phyloP scores from a whole-genome alignment of 2,329 filamentous ascomycete species.

The Stachybotrys chlorohalonatus region DNA sequence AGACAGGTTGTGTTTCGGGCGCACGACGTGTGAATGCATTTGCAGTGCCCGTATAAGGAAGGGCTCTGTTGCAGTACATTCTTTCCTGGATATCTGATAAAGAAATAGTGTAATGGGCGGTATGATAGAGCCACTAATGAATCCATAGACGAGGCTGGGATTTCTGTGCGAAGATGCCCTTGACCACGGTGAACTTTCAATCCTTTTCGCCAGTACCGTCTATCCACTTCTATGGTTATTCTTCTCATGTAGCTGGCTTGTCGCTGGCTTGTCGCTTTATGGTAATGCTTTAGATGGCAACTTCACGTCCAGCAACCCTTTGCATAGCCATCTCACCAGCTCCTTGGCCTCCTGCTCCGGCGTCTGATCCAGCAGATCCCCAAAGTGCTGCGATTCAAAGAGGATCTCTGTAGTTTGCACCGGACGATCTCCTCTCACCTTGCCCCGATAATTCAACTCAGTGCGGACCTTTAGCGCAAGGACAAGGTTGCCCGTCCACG shows the following conservation, averaged over 20 bases:
- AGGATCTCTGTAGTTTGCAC: background rate
- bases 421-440: background rate
- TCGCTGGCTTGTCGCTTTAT: background rate
- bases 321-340: background rate
- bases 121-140: no score
- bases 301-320: background rate
- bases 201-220: no score
- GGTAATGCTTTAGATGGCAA: background rate
- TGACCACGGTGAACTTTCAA: no score
- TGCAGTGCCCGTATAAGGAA: background rate
- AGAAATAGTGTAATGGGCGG: no score
- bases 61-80: background rate
- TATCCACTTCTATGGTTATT: background rate
- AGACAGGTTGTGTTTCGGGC: background rate
- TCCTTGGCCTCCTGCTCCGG: background rate
- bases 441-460: background rate
- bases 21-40: background rate
- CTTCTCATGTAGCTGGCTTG: background rate
- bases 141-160: no score
- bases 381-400: background rate
- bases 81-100: no score
- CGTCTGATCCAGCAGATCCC: background rate
- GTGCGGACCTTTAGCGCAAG: background rate
- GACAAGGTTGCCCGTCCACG: background rate
- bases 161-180: no score